These are phyloP conservation scores for Atalantia buxifolia DNA, from an alignment of 345 rosid genomes.

Conservation along the genomic window DNA sequence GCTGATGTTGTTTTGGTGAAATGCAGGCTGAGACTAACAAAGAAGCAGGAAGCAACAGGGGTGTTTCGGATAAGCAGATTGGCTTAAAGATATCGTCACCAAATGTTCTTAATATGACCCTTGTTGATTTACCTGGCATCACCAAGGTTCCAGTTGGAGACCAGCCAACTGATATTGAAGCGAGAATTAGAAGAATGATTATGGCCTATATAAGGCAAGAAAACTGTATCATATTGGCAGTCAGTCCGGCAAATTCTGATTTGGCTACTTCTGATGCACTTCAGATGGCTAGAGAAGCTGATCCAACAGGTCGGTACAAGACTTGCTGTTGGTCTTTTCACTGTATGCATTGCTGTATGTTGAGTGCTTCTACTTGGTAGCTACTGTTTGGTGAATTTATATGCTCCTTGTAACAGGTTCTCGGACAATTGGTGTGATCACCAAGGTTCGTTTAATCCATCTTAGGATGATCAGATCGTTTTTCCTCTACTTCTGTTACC, in stretches of 20 bases:
- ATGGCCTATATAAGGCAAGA: conserved; percentile 38
- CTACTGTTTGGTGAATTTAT: conserved; percentile 13
- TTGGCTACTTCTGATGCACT: conserved; percentile 76
- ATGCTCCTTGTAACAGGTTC: conserved; percentile 38
- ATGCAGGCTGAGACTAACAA: conserved; percentile 65
- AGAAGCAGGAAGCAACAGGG: conserved; percentile 57
- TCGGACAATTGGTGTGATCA: conserved; percentile 67
- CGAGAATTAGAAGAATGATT: conserved; percentile 53
- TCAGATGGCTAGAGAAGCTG: conserved; percentile 58
- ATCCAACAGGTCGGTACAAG: conserved; percentile 46
- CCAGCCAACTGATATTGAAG: conserved; percentile 64
- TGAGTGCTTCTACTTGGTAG: conserved; percentile 1
- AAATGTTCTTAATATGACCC: conserved; percentile 60
- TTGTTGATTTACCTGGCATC: conserved; percentile 70
- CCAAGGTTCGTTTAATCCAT: conserved; percentile 44
- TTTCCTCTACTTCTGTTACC: not conserved
- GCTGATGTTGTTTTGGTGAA: not conserved
- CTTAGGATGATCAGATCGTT: not conserved
- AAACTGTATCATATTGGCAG: conserved; percentile 68
- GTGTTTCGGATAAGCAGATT: conserved; percentile 59
- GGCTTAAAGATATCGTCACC: conserved; percentile 54
- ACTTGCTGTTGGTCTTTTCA: not conserved
- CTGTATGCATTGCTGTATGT: not conserved
- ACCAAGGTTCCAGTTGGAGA: conserved; percentile 78
- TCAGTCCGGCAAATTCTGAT: conserved; percentile 69